A percentile compares a stretch with the other conserved stretches of the same genome.
phyloP scores from a whole-genome alignment of 306 rosid genomes.

The Medicago arabica region DNA sequence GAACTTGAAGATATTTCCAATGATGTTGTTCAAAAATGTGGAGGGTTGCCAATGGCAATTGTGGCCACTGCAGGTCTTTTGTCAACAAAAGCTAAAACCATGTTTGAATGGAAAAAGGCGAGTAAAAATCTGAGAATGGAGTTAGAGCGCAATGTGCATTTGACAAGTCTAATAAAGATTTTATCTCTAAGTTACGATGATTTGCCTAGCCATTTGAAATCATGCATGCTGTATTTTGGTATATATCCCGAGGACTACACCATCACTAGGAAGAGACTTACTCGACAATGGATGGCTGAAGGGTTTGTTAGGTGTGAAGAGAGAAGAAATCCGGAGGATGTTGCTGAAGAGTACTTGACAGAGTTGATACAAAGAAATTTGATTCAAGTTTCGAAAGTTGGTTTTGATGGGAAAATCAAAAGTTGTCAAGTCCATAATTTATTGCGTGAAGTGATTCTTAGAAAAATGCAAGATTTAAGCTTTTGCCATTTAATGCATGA shows the following conservation, averaged over 20 bases:
- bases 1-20: not conserved
- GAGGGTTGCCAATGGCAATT: not conserved
- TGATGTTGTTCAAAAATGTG: not conserved
- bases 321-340: not conserved
- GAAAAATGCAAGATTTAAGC: not conserved
- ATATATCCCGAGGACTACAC: constrained; percentile 31
- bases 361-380: not conserved
- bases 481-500: not conserved
- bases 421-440: not conserved
- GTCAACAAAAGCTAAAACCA: not conserved
- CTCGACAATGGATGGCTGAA: too few species aligned
- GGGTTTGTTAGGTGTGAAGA: not conserved
- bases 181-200: constrained; percentile 33
- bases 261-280: not conserved
- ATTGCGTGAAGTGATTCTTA: not conserved
- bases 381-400: not conserved
- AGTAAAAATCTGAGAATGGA: not conserved
- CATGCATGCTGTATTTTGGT: constrained; percentile 30
- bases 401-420: not conserved
- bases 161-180: not conserved
- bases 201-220: constrained; percentile 19
- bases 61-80: not conserved
- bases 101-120: not conserved
- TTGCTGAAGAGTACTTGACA: not conserved
- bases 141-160: not conserved